Base-by-base conservation (phyloP, 108 stramenopile genomes). In the Discostella pseudostelligera region DNA sequence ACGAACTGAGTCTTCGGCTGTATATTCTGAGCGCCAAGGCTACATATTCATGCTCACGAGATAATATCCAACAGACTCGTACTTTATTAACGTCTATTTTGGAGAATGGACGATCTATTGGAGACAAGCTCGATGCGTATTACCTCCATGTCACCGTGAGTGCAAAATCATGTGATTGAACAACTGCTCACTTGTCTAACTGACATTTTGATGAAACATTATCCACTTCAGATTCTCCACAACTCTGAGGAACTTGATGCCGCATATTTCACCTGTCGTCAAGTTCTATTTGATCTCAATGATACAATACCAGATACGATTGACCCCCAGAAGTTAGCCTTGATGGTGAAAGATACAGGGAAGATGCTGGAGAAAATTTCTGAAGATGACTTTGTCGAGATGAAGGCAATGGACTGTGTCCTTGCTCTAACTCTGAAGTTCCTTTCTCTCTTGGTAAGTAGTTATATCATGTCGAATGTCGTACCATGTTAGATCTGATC, bases 41-140 rank as follows among this genome's bases (percentile, higher is more conserved):
- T 22, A 54, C 55, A 8, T 36, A 64, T 48, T 46, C 63, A 12
- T 40, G 32, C 36, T 46, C 63, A 12, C 26, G 32, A 22, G 62
- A 62, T 3, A 20, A 57, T 14, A 58, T 39, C 10, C 63, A 65
- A 13, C 45, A 65, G n/a, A 46, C 64, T 16, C 56, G 32, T 22
- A 39, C 22, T 19, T 16, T 37, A 3, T 42, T 69, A 57, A 24
- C 65, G 11, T 21, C 46, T 24, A 43, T 72, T 11, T 12, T 59
- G 0, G 10, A 39, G 17, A 25, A 72, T 8, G 45, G 22, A 9
- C 39, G 9, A 13, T 29, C 17, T 9, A 36, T 72, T 10, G 44
- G 57, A 47, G 53, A 62, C 28, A 72, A 72, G 53, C 2, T 72
- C 12, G 57, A 58, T 47, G 56, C 56, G 1, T 65, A 62, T 42